Evolutionary conservation across 2,329 filamentous ascomycete species (phyloP).

Genomic region (Pseudogymnoascus sp.): DNA sequence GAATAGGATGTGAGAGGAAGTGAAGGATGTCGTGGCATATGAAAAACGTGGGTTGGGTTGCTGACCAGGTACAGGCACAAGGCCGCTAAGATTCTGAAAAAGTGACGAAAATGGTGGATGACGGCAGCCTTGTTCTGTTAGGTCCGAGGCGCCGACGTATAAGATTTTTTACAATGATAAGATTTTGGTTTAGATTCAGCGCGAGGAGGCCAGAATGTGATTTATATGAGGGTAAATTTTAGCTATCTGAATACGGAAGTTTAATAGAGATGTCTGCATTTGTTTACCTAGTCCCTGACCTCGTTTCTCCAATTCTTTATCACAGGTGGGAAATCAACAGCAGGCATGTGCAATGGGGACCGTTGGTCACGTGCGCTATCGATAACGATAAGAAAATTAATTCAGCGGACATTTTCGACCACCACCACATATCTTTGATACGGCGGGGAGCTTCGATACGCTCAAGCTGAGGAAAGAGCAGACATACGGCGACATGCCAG

Average conservation of each 20-base stretch:
- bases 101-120: constrained; percentile 7
- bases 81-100: not conserved
- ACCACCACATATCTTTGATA: constrained; percentile 10
- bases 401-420: constrained; percentile 9
- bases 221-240: not conserved
- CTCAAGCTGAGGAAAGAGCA: not conserved
- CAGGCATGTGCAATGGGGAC: not conserved
- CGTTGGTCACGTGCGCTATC: not conserved
- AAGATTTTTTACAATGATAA: not conserved
- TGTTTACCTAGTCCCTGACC: constrained; percentile 2
- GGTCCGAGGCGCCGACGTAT: not conserved
- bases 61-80: constrained; percentile 16
- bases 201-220: not conserved
- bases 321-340: not conserved
- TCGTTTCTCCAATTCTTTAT: not conserved
- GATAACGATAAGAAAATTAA: constrained; percentile 12
- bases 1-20: not conserved
- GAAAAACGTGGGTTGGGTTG: constrained; percentile 16
- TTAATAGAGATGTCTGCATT: not conserved
- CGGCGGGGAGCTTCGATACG: constrained; percentile 5
- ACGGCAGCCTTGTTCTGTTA: not conserved
- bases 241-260: not conserved
- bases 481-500: constrained; percentile 4
- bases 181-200: not conserved
- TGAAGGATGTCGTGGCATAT: constrained; percentile 1